Conservation (phyloP, 176 grass and related monocot genomes). For the Oryza brachyantha region DNA sequence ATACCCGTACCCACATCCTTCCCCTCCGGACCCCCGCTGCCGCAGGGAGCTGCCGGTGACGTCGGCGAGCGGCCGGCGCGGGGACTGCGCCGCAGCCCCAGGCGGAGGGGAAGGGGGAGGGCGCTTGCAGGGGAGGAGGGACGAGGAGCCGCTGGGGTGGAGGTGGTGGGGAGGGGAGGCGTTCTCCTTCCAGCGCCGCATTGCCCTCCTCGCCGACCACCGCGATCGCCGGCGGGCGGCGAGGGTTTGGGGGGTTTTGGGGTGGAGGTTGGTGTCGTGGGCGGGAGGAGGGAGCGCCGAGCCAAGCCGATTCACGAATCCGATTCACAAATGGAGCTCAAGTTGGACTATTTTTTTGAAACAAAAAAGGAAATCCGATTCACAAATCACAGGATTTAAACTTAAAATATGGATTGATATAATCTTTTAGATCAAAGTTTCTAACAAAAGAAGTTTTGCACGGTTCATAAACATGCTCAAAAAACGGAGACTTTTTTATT, state of each 20-base stretch:
- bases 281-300: neutral
- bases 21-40: constrained; percentile 4
- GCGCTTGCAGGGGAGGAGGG: constrained; percentile 41
- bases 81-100: neutral
- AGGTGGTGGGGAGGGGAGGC: neutral
- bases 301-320: too few species aligned
- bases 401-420: too few species aligned
- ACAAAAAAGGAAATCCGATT: too few species aligned
- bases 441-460: too few species aligned
- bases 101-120: neutral
- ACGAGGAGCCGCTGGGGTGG: neutral
- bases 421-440: too few species aligned
- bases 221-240: constrained; percentile 3
- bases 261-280: neutral
- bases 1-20: neutral
- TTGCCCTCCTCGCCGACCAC: neutral
- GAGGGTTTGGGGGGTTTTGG: constrained; percentile 16
- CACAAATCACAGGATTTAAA: too few species aligned
- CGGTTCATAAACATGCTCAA: too few species aligned
- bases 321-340: too few species aligned
- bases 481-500: too few species aligned
- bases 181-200: constrained; percentile 49
- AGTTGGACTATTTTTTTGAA: too few species aligned
- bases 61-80: constrained; percentile 36
- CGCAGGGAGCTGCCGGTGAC: constrained; percentile 33